These are phyloP conservation scores for Staphylotrichum tortipilum DNA, from an alignment of 495 filamentous ascomycete species.

Conservation along the genomic window DNA sequence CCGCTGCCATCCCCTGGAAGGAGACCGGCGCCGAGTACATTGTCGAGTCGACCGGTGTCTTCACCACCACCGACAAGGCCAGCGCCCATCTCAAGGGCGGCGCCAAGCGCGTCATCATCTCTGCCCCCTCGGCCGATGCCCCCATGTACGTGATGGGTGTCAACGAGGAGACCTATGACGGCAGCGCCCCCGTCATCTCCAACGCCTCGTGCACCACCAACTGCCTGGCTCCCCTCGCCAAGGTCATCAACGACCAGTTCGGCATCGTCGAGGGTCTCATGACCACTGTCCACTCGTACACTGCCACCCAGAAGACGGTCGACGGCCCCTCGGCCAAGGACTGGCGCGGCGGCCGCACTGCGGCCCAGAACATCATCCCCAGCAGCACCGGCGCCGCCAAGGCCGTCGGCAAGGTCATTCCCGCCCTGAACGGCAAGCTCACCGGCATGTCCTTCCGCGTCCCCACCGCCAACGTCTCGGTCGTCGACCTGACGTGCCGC, in stretches of 20 bases:
- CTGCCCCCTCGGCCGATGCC: constrained; percentile 95
- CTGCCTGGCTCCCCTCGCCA: constrained; percentile 97
- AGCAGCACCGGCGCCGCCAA: constrained; percentile 98
- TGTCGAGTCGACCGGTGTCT: constrained; percentile 98
- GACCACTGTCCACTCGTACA: constrained; percentile 99
- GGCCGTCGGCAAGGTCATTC: constrained; percentile 99
- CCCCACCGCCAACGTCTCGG: constrained; percentile 95
- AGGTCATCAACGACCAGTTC: constrained; percentile 98
- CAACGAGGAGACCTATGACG: constrained; percentile 88
- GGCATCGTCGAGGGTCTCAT: constrained; percentile 97
- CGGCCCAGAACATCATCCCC: constrained; percentile 99
- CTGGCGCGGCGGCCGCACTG: constrained; percentile 97
- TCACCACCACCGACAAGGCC: constrained; percentile 97
- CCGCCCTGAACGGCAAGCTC: constrained; percentile 94
- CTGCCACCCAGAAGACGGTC: constrained; percentile 98
- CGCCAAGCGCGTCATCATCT: constrained; percentile 99
- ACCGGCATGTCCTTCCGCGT: constrained; percentile 99
- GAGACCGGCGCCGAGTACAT: constrained; percentile 88
- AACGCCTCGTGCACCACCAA: constrained; percentile 99
- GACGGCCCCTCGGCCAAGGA: constrained; percentile 97
- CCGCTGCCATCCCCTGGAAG: constrained; percentile 81
- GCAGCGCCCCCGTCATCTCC: constrained; percentile 84
- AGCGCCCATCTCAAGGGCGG: constrained; percentile 93
- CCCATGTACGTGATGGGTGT: constrained; percentile 99
- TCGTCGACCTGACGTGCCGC: constrained; percentile 93